Evolutionary conservation across 2,329 filamentous ascomycete species (phyloP), one percentile per base, ranked within the genome.

Genomic region (Pseudogymnoascus sp.): DNA sequence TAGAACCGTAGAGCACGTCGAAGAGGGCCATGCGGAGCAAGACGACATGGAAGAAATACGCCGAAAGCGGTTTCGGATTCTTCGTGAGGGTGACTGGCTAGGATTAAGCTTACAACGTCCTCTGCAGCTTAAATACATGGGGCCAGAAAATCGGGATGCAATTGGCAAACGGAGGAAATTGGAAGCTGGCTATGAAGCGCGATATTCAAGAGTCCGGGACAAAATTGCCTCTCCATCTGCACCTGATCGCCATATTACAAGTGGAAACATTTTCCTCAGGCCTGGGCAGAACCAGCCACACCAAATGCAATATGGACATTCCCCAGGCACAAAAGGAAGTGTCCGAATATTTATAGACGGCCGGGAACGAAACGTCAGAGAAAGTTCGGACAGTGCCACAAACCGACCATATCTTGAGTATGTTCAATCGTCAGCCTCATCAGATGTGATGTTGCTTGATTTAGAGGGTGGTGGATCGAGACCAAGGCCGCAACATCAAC

Each of bases 391-490:
- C 58, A 67, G 65, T 4, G 61, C 39, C 18, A 59, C 38, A 25
- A 68, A 57, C 35, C 65, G 57, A 38, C 57, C 15, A 14, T 35
- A 35, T 8, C 37, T 41, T 20, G 53, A 47, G 43, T 62, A 58
- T 20, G 57, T 61, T 7, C 62, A 20, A 12, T 53, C n/a, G 18
- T 61, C 58, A 2, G 20, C 57, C 20, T 66, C 66, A n/a, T 69
- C 68, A 11, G 69, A 71, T 60, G 57, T 69, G 4, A 69, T 71
- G 69, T 62, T 71, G 12, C 61, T 72, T 8, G 70, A 69, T 22
- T 33, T 33, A 35, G 47, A 53, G 47, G 5, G 28, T 1, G 15
- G n/a, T 5, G 28, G 47, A 35, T 53, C 47, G 15, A 53, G 28
- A 53, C 28, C n/a, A 53, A 53, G 47, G 33, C 47, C 8, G 28